Evolutionary conservation across 2,329 filamentous ascomycete species (phyloP).

Genomic region (Lachnellula arida): DNA sequence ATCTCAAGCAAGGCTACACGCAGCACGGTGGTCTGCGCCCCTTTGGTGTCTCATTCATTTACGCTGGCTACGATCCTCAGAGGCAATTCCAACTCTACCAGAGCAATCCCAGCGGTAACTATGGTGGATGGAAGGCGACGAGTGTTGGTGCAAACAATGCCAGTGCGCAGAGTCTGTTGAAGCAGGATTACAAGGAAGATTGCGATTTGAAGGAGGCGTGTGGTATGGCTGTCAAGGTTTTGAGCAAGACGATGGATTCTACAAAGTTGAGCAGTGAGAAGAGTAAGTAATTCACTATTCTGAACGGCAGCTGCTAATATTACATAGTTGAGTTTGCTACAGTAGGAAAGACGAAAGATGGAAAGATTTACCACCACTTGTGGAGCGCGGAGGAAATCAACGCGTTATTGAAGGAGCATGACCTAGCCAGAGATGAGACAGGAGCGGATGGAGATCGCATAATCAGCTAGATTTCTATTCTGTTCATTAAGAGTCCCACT

Average conservation of each 20-base stretch:
- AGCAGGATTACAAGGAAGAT: slow-evolving; percentile 99
- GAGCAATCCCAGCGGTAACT: slow-evolving; percentile 98
- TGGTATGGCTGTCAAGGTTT: slow-evolving; percentile 93
- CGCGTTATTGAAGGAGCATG: slow-evolving; percentile 88
- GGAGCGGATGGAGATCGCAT: slow-evolving; percentile 29
- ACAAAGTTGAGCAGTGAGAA: slow-evolving; percentile 99
- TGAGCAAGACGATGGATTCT: slow-evolving; percentile 99
- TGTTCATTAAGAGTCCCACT: slow-evolving; percentile 6
- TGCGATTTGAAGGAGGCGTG: slow-evolving; percentile 95
- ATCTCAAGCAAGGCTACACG: slow-evolving; percentile 98
- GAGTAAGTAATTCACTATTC: slow-evolving; percentile 56
- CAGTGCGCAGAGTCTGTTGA: slow-evolving; percentile 91
- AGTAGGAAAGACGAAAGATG: slow-evolving; percentile 89
- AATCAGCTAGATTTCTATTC: slow-evolving; percentile 24
- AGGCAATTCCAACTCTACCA: slow-evolving; percentile 98
- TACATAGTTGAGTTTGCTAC: slow-evolving; percentile 90
- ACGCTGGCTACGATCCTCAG: slow-evolving; percentile 94
- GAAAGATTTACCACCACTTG: slow-evolving; percentile 96
- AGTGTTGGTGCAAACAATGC: slow-evolving; percentile 98
- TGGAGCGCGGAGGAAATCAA: slow-evolving; percentile 98
- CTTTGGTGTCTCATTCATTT: slow-evolving; percentile 99
- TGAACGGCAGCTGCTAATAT: slow-evolving; percentile 15
- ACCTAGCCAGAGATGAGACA: slow-evolving; percentile 77
- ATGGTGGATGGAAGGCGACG: slow-evolving; percentile 98
- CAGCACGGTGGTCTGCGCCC: slow-evolving; percentile 97